Evolutionary conservation across 352 stramenopile genomes (phyloP).

Genomic region (Phytophthora megakarya): DNA sequence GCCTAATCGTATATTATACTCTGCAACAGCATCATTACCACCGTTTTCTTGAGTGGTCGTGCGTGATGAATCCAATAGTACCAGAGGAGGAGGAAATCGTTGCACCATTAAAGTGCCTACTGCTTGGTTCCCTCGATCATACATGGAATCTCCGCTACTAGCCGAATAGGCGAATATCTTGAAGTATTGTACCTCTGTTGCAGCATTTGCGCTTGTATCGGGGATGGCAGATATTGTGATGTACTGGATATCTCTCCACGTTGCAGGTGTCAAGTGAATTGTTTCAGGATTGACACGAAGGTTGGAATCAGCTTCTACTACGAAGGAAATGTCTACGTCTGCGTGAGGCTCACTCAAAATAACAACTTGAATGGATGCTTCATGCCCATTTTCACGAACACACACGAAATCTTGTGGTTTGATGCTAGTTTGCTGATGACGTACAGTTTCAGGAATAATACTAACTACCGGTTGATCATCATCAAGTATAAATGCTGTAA

Average conservation of each 20-base stretch:
- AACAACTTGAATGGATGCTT: slow-evolving; percentile 41
- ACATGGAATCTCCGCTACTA: slow-evolving; percentile 45
- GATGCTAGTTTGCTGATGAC: slow-evolving; percentile 30
- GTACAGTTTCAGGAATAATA: slow-evolving; percentile 43
- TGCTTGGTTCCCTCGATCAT: slow-evolving; percentile 35
- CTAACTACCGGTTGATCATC: slow-evolving; percentile 50
- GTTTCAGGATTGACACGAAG: slow-evolving; percentile 37
- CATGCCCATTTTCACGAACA: slow-evolving; percentile 47
- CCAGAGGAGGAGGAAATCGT: slow-evolving; percentile 41
- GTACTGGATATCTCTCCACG: slow-evolving; percentile 36
- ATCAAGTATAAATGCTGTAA: slow-evolving; percentile 59
- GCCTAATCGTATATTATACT: slow-evolving; percentile 47
- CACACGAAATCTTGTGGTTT: slow-evolving; percentile 43
- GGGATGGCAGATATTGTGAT: slow-evolving; percentile 33
- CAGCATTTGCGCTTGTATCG: not conserved
- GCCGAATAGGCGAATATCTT: slow-evolving; percentile 26
- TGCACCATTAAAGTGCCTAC: slow-evolving; percentile 45
- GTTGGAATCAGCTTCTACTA: slow-evolving; percentile 23
- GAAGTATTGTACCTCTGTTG: slow-evolving; percentile 34
- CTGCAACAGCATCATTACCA: slow-evolving; percentile 23
- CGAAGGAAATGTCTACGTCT: slow-evolving; percentile 45
- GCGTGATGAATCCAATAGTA: slow-evolving; percentile 48
- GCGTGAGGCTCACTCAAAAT: slow-evolving; percentile 48
- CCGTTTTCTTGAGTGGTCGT: slow-evolving; percentile 45
- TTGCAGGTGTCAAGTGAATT: slow-evolving; percentile 33